Evolutionary conservation across 441 rosid genomes (phyloP), one percentile per base, ranked within the genome.

Genomic region (Melastoma candidum): DNA sequence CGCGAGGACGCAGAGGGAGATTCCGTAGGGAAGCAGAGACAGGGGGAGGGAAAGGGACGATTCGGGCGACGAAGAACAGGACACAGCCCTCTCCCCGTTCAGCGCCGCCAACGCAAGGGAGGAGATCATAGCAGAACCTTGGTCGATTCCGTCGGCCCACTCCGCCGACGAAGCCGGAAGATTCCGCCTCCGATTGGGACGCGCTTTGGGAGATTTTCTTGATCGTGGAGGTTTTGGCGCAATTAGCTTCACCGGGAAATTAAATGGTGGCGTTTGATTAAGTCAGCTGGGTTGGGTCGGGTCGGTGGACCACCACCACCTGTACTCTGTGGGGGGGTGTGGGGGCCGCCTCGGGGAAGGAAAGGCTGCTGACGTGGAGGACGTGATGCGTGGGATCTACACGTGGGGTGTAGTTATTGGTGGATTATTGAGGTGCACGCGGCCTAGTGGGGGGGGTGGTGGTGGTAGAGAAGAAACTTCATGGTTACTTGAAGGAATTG

Each of bases 41-140:
- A 55, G 22, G 32, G 97, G 92, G 12, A 81, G 78, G 51, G 85
- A 77, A 59, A 50, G n/a, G 64, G 56, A 85, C 69, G 48, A 84
- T 66, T 50, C 75, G 70, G 53, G 67, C 60, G 26, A 81, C 61
- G 53, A 85, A 82, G 41, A 82, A 64, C 48, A 73, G 56, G 11
- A 88, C 48, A 92, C 85, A 11, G 76, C 85, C 69, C 95, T 82
- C 76, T 92, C 98, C 60, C 98, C 98, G 66, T 71, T 85, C 12
- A 75, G 43, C 51, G 69, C 65, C 71, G 75, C 32, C 73, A 17
- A 17, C 22, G 68, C 11, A 25, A 41, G 26, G 45, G 12, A 43
- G 45, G 56, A 36, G 64, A 56, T 26, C 47, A 45, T 47, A 53
- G 46, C 52, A 44, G 48, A 7, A 1, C 17, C 13, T n/a, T 8